Percentiles rank a stretch among this genome's conserved stretches.
These are phyloP conservation scores for Epichloe baconii DNA, from an alignment of 2,329 filamentous ascomycete genomes.

Conservation along the genomic window DNA sequence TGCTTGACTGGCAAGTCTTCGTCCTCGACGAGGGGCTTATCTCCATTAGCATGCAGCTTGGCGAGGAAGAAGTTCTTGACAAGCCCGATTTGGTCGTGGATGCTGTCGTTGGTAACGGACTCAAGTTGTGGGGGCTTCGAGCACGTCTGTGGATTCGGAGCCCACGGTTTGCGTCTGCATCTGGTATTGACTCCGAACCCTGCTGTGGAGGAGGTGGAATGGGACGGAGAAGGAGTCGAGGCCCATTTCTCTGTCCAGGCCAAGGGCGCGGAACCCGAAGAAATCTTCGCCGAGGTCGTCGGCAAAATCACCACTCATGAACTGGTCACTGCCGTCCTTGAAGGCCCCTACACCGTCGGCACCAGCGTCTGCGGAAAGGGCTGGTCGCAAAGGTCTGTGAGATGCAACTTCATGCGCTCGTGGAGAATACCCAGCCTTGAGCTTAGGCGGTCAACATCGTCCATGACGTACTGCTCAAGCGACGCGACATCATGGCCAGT, in stretches of 20 bases:
- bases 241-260: slow-evolving; percentile 82
- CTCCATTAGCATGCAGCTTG: slow-evolving; percentile 70
- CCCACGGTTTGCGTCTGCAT: slow-evolving; percentile 55
- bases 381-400: slow-evolving; percentile 90
- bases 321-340: slow-evolving; percentile 94
- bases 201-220: slow-evolving; percentile 82
- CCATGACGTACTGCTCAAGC: slow-evolving; percentile 77
- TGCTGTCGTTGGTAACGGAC: slow-evolving; percentile 64
- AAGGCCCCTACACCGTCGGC: slow-evolving; percentile 82
- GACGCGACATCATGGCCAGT: slow-evolving; percentile 71
- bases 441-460: slow-evolving; percentile 80
- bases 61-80: slow-evolving; percentile 84
- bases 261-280: slow-evolving; percentile 94
- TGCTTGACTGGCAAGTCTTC: slow-evolving; percentile 92
- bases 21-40: slow-evolving; percentile 79
- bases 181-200: slow-evolving; percentile 76
- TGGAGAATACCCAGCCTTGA: slow-evolving; percentile 73
- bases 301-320: slow-evolving; percentile 90
- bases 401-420: slow-evolving; percentile 85
- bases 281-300: slow-evolving; percentile 98
- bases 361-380: slow-evolving; percentile 59
- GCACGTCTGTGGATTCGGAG: slow-evolving; percentile 45
- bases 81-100: slow-evolving; percentile 71
- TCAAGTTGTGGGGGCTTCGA: slow-evolving; percentile 61
- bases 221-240: slow-evolving; percentile 81